A percentile compares a stretch with the other conserved stretches of the same genome.
These are phyloP conservation scores for Galerina marginata DNA, from an alignment of 768 basidiomycete genomes.

Conservation along the genomic window DNA sequence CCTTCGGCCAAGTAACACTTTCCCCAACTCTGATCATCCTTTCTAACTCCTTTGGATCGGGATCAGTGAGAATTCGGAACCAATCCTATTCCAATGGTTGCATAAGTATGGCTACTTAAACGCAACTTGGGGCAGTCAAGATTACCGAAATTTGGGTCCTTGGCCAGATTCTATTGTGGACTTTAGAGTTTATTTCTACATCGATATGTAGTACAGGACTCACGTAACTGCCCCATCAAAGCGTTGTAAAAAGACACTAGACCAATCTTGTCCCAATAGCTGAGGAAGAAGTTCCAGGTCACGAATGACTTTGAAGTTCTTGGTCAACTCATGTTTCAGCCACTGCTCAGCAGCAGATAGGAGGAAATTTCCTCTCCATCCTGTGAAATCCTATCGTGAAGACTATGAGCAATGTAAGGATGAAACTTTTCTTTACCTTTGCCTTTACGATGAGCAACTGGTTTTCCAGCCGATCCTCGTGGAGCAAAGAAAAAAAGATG, in stretches of 20 bases:
- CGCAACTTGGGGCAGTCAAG: conserved; percentile 6
- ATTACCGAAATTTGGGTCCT: conserved; percentile 76
- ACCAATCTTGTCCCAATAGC: conserved; percentile 93
- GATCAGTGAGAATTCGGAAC: conserved; percentile 84
- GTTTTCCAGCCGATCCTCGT: conserved; percentile 86
- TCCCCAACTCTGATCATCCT: conserved; percentile 90
- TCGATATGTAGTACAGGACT: conserved; percentile 31
- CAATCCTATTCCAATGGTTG: conserved; percentile 62
- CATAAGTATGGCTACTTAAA: background rate
- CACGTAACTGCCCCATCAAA: conserved; percentile 91
- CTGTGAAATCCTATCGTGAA: conserved; percentile 29
- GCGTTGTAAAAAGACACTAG: conserved; percentile 92
- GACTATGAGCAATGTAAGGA: background rate
- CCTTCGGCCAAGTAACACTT: conserved; percentile 96
- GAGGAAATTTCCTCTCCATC: conserved; percentile 95
- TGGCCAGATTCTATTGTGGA: conserved; percentile 73
- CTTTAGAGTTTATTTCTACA: background rate
- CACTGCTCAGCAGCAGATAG: conserved; percentile 93
- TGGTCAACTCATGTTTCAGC: conserved; percentile 93
- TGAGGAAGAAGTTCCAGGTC: conserved; percentile 97
- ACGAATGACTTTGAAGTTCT: conserved; percentile 97
- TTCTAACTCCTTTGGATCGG: conserved; percentile 76
- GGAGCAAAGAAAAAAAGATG: conserved; percentile 96
- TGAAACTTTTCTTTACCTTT: conserved; percentile 61
- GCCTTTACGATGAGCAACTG: conserved; percentile 92